Base-by-base conservation (phyloP, 257 asterid species). In the Nicotiana tabacum region DNA sequence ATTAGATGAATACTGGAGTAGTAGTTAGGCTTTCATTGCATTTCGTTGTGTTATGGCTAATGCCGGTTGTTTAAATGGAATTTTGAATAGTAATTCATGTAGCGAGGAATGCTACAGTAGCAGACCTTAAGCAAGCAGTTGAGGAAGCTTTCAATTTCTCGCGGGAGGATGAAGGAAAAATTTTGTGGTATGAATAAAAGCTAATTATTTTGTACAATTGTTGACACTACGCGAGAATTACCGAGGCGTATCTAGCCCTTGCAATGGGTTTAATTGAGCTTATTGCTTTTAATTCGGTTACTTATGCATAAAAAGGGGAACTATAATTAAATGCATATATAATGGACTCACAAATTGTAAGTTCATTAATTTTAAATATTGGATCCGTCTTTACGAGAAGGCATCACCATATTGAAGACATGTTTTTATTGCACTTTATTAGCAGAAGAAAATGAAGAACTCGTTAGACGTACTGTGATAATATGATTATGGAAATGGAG, bases 51-150 rank as follows among this genome's bases (percentile, higher is more conserved):
- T 80, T 24, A 24, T 55, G 60, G 60, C 4, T 72, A 37, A 33
- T 69, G 8, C 57, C 8, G 51, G 68, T 60, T 61, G 18, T 68
- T 55, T 69, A 27, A 16, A 51, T 82, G 17, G 15, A 55, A 11
- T 48, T 24, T 27, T 61, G 57, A 56, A 24, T 84, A 92, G 94
- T 86, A 66, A 80, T 92, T 84, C 84, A 88, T 21, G 92, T 90
- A 77, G 86, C 89, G 1, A 86, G 90, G 82, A 88, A 92, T 83
- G 92, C 93, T 33, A 90, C 96, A 1, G 88, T 92, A 64, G 88
- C 83, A 6, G 81, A 30, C 79, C 89, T 92, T 21, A 88, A 87
- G 85, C 61, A 80, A 29, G 92, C 96, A 0, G 83, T 92, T 24
- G 88, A 89, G 88, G 92, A 86, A 55, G 91, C 88, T 70, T 90